phyloP scores from a whole-genome alignment of 108 stramenopile genomes.

The Nannochloropsis oceanica region DNA sequence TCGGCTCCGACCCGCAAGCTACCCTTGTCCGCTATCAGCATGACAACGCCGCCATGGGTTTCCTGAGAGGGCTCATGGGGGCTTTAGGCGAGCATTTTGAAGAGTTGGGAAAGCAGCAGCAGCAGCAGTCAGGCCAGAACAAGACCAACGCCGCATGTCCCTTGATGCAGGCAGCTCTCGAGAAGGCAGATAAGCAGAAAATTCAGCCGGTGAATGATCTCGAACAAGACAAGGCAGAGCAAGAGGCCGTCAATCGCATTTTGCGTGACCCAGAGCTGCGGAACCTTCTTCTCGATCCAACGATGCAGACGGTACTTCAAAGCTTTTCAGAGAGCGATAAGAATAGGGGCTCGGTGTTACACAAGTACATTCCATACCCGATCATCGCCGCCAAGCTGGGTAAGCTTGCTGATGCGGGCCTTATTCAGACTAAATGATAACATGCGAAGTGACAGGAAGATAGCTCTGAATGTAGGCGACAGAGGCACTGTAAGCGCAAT shows the following conservation, averaged over 20 bases:
- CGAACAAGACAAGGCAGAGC: background rate
- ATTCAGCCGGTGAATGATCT: background rate
- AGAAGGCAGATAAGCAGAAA: background rate
- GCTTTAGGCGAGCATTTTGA: slow-evolving; percentile 5
- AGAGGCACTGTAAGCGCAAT: too few relatives aligned
- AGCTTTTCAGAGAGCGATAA: background rate
- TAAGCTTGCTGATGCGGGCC: background rate
- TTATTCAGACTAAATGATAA: background rate
- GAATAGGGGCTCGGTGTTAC: background rate
- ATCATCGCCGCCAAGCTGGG: background rate
- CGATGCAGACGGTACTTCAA: slow-evolving; percentile 17
- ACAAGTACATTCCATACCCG: background rate
- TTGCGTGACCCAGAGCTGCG: slow-evolving; percentile 13
- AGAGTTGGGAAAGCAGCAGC: background rate
- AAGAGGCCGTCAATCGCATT: background rate
- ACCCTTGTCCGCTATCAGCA: background rate
- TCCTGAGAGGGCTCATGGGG: slow-evolving; percentile 8
- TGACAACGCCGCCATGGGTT: background rate
- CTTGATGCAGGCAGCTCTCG: background rate
- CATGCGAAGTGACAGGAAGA: too few relatives aligned
- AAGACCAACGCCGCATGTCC: background rate
- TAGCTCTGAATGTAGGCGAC: too few relatives aligned
- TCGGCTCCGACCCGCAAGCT: background rate
- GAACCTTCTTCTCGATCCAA: slow-evolving; percentile 20
- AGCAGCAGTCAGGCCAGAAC: background rate